A percentile compares a stretch with the other conserved stretches of the same genome.
Evolutionary conservation across 2,329 filamentous ascomycete species (phyloP).

Genomic region (Raffaelea deltoideospora): DNA sequence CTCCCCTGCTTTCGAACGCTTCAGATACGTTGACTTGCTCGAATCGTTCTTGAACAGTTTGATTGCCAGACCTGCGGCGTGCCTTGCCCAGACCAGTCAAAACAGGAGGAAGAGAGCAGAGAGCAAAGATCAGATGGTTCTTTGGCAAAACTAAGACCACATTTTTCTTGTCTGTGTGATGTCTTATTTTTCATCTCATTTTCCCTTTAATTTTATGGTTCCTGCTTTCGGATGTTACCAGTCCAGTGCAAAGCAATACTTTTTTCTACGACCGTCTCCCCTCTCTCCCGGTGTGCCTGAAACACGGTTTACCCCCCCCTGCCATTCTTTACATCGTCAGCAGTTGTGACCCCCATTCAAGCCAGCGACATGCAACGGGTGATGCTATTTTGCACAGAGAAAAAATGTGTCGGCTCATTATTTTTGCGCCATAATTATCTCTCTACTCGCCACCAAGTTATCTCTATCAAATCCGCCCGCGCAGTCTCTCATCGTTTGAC

Average conservation of each 20-base stretch:
- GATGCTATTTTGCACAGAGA: no score
- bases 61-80: slow-evolving; percentile 16
- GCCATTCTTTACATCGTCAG: not conserved
- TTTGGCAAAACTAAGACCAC: not conserved
- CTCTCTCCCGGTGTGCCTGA: not conserved
- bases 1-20: not conserved
- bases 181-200: not conserved
- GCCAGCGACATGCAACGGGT: no score
- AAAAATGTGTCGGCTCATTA: no score
- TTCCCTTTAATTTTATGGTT: not conserved
- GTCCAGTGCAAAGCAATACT: not conserved
- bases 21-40: not conserved
- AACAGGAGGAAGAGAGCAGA: not conserved
- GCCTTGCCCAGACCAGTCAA: not conserved
- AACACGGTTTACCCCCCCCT: not conserved
- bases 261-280: no score
- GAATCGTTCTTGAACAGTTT: slow-evolving; percentile 8
- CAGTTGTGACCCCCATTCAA: no score
- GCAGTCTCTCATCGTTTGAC: not conserved
- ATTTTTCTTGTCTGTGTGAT: not conserved
- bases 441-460: not conserved
- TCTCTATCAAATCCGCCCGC: not conserved
- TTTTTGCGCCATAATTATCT: not conserved
- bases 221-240: not conserved
- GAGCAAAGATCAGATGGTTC: not conserved